Base-by-base conservation (phyloP, 2,329 filamentous ascomycete species). In the Claviceps africana region DNA sequence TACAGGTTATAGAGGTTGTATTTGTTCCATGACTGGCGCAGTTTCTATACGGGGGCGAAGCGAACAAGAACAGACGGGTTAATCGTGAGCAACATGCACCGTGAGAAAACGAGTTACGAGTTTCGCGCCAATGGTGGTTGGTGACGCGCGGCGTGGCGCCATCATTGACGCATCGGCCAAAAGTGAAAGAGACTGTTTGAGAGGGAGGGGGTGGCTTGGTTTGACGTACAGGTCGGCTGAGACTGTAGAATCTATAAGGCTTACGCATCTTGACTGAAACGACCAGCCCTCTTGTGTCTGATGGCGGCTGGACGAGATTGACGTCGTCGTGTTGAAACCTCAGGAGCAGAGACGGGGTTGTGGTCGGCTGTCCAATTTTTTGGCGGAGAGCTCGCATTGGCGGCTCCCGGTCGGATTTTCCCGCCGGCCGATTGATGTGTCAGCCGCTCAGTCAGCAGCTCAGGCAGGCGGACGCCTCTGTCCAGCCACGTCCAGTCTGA, bases 21-120 rank as follows among this genome's bases (percentile, higher is more conserved):
- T 73, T 95, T 95, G 76, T 88, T 95, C 93, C 91, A 96, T 74
- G 89, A 88, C 75, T 93, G 87, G 62, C 91, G 85, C 68, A 95
- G 68, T 86, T 88, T 94, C 90, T 97, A 65, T 51, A 47, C 37
- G 30, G 11, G 47, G 37, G 31, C 21, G 25, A 25, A 31, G 4
- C 3, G 35, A 37, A n/a, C 35, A 37, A n/a, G 35, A 37, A 6
- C 15, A 5, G 6, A 37, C 15, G 17, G 17, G 6, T 17, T 15
- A n/a, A n/a, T n/a, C 35, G 35, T 37, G 15, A 37, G 35, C 17
- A 46, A 8, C 28, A 43, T 46, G 17, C 19, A 45, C 7, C 21
- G 15, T 17, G 21, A 8, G 3, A 39, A 48, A 3, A n/a, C n/a
- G n/a, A n/a, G n/a, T n/a, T n/a, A n/a, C 4, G 21, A 28, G 22